Conservation (phyloP, 2,329 filamentous ascomycete genomes). For the Xylaria arbuscula region DNA sequence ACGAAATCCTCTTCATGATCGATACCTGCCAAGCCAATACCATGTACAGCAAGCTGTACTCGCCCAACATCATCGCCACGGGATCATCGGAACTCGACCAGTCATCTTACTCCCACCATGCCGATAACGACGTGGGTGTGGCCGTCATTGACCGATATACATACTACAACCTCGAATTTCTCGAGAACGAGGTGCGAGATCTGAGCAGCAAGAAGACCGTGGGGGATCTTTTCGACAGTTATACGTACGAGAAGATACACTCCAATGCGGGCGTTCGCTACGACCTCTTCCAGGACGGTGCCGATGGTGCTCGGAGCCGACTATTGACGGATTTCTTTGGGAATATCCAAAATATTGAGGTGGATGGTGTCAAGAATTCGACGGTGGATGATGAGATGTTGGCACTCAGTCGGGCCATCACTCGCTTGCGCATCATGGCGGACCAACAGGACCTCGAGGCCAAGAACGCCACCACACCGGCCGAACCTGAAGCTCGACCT, state of each 20-base stretch:
- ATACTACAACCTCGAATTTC: conserved; percentile 97
- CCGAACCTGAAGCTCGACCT: conserved; percentile 33
- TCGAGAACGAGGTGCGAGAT: conserved; percentile 89
- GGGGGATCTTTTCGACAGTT: conserved; percentile 95
- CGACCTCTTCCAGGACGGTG: conserved; percentile 91
- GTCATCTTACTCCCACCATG: conserved; percentile 96
- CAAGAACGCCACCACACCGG: conserved; percentile 46
- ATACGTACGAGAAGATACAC: conserved; percentile 94
- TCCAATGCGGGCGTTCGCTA: conserved; percentile 91
- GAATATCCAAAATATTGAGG: conserved; percentile 96
- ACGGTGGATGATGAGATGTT: conserved; percentile 78
- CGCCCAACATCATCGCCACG: conserved; percentile 96
- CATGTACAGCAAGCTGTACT: conserved; percentile 99
- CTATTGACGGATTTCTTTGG: conserved; percentile 97
- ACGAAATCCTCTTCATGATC: conserved; percentile 99
- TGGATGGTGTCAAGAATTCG: conserved; percentile 72
- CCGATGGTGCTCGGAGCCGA: conserved; percentile 78
- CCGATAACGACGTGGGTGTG: conserved; percentile 96
- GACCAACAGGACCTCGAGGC: conserved; percentile 56
- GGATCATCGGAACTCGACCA: conserved; percentile 97
- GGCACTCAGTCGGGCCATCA: conserved; percentile 76
- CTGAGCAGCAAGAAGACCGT: conserved; percentile 88
- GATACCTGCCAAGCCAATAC: conserved; percentile 99
- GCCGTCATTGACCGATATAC: conserved; percentile 99
- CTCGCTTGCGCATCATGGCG: conserved; percentile 62